Conservation (phyloP, 768 basidiomycete species). For the Leucosporidium yakuticum region DNA sequence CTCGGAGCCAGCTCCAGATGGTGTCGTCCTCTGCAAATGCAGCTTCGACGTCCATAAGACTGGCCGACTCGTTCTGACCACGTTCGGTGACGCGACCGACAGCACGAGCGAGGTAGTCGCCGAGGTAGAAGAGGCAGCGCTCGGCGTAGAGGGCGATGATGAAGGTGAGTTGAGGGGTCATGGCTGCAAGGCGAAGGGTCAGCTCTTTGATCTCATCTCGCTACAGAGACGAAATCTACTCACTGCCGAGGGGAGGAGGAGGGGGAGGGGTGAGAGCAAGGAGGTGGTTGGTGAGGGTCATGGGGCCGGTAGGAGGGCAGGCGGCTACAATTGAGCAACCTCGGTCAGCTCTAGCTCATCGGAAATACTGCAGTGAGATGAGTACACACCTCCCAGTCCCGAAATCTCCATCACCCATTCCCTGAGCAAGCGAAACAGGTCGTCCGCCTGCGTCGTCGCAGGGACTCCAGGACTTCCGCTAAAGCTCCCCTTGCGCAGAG, state of each 20-base stretch:
- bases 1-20: slow-evolving; percentile 75
- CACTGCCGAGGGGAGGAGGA: background rate
- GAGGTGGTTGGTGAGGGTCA: slow-evolving; percentile 1
- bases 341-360: background rate
- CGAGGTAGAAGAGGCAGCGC: slow-evolving; percentile 53
- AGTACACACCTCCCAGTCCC: slow-evolving; percentile 62
- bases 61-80: slow-evolving; percentile 68
- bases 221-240: slow-evolving; percentile 23
- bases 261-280: slow-evolving; percentile 5
- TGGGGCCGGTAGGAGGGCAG: slow-evolving; percentile 1
- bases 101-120: slow-evolving; percentile 63
- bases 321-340: background rate
- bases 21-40: slow-evolving; percentile 86
- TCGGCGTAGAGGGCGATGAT: slow-evolving; percentile 20
- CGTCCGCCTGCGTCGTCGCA: slow-evolving; percentile 26
- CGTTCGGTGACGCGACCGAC: slow-evolving; percentile 69
- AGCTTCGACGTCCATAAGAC: slow-evolving; percentile 72
- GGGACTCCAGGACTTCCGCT: background rate
- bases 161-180: slow-evolving; percentile 18
- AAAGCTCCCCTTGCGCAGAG: slow-evolving; percentile 10
- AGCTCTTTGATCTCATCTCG: slow-evolving; percentile 49
- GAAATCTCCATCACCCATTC: slow-evolving; percentile 59
- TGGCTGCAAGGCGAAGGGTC: background rate
- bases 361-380: background rate
- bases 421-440: slow-evolving; percentile 39